A percentile compares a stretch with the other conserved stretches of the same genome.
Evolutionary conservation across 768 basidiomycete genomes (phyloP).

Genomic region (Hirschioporus abietinus): DNA sequence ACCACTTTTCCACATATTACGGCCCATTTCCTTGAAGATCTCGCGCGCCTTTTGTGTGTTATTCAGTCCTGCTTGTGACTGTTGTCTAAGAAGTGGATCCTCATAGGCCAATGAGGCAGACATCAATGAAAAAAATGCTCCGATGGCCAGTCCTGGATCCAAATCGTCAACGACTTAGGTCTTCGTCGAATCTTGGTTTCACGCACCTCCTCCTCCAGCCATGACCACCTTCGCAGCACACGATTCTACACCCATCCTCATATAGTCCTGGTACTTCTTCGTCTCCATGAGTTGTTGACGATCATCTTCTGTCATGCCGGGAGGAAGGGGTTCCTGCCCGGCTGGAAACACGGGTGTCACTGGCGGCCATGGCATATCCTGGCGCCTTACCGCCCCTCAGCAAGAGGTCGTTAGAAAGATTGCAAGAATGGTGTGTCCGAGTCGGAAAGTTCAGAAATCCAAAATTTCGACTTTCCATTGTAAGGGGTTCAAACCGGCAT

Average conservation of each 20-base stretch:
- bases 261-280: constrained; percentile 74
- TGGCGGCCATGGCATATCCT: constrained; percentile 24
- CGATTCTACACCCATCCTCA: constrained; percentile 72
- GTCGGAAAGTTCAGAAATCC: background rate
- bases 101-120: constrained; percentile 93
- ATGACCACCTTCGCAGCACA: constrained; percentile 80
- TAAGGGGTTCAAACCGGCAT: background rate
- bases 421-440: background rate
- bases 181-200: background rate
- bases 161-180: constrained; percentile 11
- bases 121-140: constrained; percentile 96
- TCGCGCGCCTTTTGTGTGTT: constrained; percentile 75
- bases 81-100: constrained; percentile 76
- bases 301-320: constrained; percentile 80
- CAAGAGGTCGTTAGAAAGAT: background rate
- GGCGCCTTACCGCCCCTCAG: constrained; percentile 1
- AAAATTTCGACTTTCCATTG: background rate
- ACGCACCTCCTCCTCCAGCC: constrained; percentile 78
- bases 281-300: constrained; percentile 56
- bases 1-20: constrained; percentile 83
- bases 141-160: constrained; percentile 76
- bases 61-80: constrained; percentile 48
- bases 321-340: constrained; percentile 85
- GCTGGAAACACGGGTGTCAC: constrained; percentile 74
- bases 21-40: constrained; percentile 92